Evolutionary conservation across 192 early-diverging fungal species (phyloP).

Genomic region (Coemansia sp.): DNA sequence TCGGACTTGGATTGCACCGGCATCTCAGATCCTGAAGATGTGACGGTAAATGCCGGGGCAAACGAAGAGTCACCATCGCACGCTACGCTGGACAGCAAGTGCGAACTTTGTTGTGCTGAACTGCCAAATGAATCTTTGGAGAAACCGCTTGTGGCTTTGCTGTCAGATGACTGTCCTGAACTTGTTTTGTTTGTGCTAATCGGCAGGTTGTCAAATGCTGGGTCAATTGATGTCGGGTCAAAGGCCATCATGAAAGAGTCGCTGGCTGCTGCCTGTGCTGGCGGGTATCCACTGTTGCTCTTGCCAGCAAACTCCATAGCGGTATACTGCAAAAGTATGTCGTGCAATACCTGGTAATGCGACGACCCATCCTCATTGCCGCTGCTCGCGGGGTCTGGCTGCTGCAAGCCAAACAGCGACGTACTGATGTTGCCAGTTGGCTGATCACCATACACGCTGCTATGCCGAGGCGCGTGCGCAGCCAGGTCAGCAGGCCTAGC

Average conservation of each 20-base stretch:
- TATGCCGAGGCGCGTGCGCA: background rate
- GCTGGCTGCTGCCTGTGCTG: background rate
- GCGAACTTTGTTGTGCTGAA: background rate
- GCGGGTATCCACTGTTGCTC: background rate
- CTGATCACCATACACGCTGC: background rate
- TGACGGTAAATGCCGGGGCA: background rate
- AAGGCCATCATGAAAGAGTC: slow-evolving; percentile 9
- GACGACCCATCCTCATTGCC: background rate
- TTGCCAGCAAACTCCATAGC: slow-evolving; percentile 13
- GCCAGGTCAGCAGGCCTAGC: slow-evolving; percentile 1
- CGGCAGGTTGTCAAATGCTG: background rate
- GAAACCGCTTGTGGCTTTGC: background rate
- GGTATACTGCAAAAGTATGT: slow-evolving; percentile 32
- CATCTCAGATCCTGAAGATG: background rate
- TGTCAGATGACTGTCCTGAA: background rate
- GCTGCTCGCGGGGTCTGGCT: background rate
- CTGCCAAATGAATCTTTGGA: background rate
- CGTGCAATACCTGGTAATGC: slow-evolving; percentile 36
- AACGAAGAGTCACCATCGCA: background rate
- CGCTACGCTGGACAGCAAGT: background rate
- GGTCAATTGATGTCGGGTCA: background rate
- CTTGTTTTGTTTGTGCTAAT: background rate
- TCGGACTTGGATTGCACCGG: slow-evolving; percentile 2
- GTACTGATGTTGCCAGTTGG: too few species aligned
- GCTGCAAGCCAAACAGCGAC: background rate